Evolutionary conservation across 2,329 filamentous ascomycete species (phyloP), one percentile per base, ranked within the genome.

Genomic region (Colletotrichum falcatum): DNA sequence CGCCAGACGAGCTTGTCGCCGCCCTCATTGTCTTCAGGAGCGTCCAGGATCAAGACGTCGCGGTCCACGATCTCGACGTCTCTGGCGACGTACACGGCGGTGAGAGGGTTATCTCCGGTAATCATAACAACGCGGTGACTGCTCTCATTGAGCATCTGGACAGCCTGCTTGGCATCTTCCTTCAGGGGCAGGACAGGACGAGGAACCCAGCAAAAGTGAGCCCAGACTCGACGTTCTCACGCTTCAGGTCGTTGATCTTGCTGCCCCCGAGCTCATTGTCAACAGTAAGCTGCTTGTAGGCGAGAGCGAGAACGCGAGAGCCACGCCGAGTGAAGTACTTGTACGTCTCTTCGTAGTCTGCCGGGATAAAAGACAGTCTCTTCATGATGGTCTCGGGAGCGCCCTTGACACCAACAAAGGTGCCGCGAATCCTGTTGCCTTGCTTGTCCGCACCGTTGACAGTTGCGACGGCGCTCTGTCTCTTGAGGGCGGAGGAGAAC

Each of bases 71-170:
- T 99, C 80, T 99, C 96, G 33, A 99, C 96, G 80, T 98, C 92
- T 72, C 92, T 91, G 20, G 96, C 96, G 66, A 99, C 96, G 78
- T 99, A 95, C 14, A 97, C 94, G 74, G 96, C 96, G 49, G 96
- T 99, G 62, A 99, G 87, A 16, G 96, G 95, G 80, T 99, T 99
- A 81, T 99, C 96, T 79, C 96, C 96, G 71, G 96, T 99, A 74
- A 99, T 99, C 96, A 99, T 99, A 75, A 99, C 93, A 56, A 97
- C 94, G 76, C 96, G 94, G 81, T 99, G 96, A 83, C 95, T 98
- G 82, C 95, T 98, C 85, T 99, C 96, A 79, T 98, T 99, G 76
- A 99, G 88, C 94, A 98, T 98, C 74, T 92, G 94, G 49, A 99
- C 94, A 48, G 96, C 91, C 79, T 96, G 91, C 82, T 97, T 93